A percentile compares a stretch with the other conserved stretches of the same genome.
Evolutionary conservation across 2,329 filamentous ascomycete species (phyloP).

Genomic region (Penicillium sp.): DNA sequence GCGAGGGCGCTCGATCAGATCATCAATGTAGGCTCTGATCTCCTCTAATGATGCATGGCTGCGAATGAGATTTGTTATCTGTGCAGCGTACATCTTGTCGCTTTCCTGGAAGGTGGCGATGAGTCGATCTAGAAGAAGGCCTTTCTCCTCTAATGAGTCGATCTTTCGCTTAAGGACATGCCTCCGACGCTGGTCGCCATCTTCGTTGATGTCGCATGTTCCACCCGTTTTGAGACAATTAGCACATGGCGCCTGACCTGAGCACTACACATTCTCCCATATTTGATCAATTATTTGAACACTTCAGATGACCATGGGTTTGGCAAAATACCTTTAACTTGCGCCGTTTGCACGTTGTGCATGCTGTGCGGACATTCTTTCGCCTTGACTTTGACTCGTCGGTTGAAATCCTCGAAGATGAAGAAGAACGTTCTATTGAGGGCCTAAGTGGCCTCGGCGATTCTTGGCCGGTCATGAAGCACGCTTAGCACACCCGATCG

Average conservation of each 20-base stretch:
- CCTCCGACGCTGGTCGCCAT: slow-evolving; percentile 15
- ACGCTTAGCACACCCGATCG: not conserved
- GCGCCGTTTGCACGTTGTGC: not conserved
- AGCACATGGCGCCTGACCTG: slow-evolving; percentile 8
- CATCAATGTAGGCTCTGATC: slow-evolving; percentile 28
- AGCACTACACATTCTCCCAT: slow-evolving; percentile 1
- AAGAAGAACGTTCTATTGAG: not conserved
- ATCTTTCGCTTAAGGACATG: slow-evolving; percentile 28
- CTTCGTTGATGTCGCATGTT: slow-evolving; percentile 5
- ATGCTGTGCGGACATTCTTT: not conserved
- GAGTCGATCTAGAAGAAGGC: slow-evolving; percentile 28
- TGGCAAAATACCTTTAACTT: not conserved
- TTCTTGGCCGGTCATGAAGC: not conserved
- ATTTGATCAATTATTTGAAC: not conserved
- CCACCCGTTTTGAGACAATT: slow-evolving; percentile 4
- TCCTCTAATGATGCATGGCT: slow-evolving; percentile 30
- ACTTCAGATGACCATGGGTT: not conserved
- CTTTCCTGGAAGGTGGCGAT: slow-evolving; percentile 26
- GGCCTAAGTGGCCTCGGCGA: not conserved
- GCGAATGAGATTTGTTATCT: slow-evolving; percentile 30
- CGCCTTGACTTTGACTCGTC: not conserved
- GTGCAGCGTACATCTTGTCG: slow-evolving; percentile 18
- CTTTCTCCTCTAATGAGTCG: slow-evolving; percentile 25
- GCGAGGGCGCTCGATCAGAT: slow-evolving; percentile 14
- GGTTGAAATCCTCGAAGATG: not conserved